phyloP scores from a whole-genome alignment of 2,329 filamentous ascomycete genomes.

The Cyphellophora europaea region DNA sequence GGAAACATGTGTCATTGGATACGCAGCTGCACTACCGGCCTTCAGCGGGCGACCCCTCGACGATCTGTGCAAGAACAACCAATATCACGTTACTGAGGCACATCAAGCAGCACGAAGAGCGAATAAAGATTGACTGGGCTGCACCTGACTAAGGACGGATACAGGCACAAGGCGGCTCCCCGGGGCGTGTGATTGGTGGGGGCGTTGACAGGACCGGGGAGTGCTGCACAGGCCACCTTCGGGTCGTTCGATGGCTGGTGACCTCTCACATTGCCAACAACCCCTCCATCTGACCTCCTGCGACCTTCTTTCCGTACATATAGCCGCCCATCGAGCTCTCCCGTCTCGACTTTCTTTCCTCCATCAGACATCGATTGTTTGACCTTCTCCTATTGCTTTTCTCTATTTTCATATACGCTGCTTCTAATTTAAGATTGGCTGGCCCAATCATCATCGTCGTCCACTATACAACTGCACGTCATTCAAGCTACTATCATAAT shows the following conservation, averaged over 20 bases:
- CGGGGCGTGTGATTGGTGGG: not conserved
- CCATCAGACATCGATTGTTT: slow-evolving; percentile 24
- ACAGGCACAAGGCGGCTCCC: not conserved
- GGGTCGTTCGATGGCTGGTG: not conserved
- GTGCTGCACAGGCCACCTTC: not conserved
- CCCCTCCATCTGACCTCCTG: not conserved
- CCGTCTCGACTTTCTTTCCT: slow-evolving; percentile 6
- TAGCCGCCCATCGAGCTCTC: not conserved
- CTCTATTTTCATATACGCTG: slow-evolving; percentile 26
- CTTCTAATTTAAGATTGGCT: slow-evolving; percentile 35
- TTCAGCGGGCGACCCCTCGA: not conserved
- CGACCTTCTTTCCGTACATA: not conserved
- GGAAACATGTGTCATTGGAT: not conserved
- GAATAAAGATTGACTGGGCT: too few relatives aligned
- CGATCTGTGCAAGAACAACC: not conserved
- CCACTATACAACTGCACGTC: slow-evolving; percentile 21
- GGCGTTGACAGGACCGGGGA: too few relatives aligned
- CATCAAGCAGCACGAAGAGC: not conserved
- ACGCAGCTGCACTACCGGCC: not conserved
- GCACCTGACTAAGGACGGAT: too few relatives aligned
- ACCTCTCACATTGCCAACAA: not conserved
- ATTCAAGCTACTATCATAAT: slow-evolving; percentile 6
- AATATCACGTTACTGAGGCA: not conserved
- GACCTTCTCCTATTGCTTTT: slow-evolving; percentile 21
- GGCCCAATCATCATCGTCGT: slow-evolving; percentile 29